Evolutionary conservation across 768 basidiomycete genomes (phyloP).

Genomic region (Xerocomellus dryophilus): DNA sequence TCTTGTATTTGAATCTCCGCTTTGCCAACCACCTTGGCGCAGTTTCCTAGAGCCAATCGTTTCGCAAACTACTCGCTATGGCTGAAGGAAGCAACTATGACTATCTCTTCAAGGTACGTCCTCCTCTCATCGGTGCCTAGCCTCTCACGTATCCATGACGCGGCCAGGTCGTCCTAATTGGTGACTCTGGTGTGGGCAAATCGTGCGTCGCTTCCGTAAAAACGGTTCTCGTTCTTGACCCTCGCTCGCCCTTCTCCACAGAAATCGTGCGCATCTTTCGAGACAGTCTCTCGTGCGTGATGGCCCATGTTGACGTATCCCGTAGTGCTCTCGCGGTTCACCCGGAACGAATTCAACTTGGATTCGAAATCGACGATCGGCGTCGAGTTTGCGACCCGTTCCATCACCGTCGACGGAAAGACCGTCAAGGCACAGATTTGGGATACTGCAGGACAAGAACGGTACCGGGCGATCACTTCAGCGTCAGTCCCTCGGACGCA

Average conservation of each 20-base stretch:
- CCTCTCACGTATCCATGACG: not conserved
- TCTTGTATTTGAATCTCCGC: slow-evolving; percentile 32
- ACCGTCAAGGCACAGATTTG: slow-evolving; percentile 98
- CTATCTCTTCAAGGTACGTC: slow-evolving; percentile 91
- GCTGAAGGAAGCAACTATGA: slow-evolving; percentile 95
- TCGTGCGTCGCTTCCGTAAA: slow-evolving; percentile 63
- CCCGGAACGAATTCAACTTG: slow-evolving; percentile 98
- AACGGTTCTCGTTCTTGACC: not conserved
- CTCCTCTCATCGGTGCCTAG: not conserved
- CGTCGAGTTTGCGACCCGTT: slow-evolving; percentile 97
- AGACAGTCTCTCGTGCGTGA: not conserved
- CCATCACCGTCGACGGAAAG: slow-evolving; percentile 94
- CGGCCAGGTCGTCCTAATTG: slow-evolving; percentile 93
- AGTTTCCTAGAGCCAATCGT: too few relatives aligned
- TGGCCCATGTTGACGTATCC: slow-evolving; percentile 1
- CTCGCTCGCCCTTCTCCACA: slow-evolving; percentile 8
- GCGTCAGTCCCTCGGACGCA: slow-evolving; percentile 66
- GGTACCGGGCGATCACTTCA: slow-evolving; percentile 96
- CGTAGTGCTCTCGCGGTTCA: slow-evolving; percentile 97
- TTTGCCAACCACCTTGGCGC: not conserved
- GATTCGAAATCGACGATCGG: slow-evolving; percentile 99
- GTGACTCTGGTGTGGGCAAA: slow-evolving; percentile 99
- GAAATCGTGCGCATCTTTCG: slow-evolving; percentile 39
- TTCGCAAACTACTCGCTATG: slow-evolving; percentile 44
- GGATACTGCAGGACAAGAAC: slow-evolving; percentile 99